Base-by-base conservation (phyloP, 2,329 filamentous ascomycete genomes). In the Chlorencoelia australis region DNA sequence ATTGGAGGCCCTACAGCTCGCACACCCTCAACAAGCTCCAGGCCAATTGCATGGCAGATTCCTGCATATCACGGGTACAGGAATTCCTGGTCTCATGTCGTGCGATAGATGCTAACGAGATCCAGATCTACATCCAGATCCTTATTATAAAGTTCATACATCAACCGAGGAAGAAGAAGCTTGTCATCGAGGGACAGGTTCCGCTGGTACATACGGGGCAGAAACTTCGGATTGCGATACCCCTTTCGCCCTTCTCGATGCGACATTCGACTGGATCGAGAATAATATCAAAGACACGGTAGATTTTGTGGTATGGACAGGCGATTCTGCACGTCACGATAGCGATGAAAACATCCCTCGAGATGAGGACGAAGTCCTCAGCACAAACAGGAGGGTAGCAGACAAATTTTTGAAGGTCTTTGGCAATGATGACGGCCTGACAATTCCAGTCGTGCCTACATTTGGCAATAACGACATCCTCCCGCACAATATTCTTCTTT, bases 391-490 rank as follows among this genome's bases (percentile, higher is more conserved):
- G 45, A 68, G 76, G 46, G 67, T 95, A 44, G 79, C 87, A 32
- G 63, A 77, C 50, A 85, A 85, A 58, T 85, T 96, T 59, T 62
- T 71, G 30, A 73, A 87, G 14, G 68, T 82, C 7, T 94, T 95
- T 54, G 68, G 70, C 15, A 65, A 67, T 34, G 50, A 61, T 24
- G 65, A 71, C 27, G 65, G 73, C 46, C 71, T 87, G 40, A 60
- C 69, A 9, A 71, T 96, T 4, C 89, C 91, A 4, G 75, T 96
- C 19, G 69, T 98, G 14, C 88, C 91, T 0, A 95, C 80, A 0
- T 79, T 95, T 49, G 91, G 91, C 42, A 98, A 98, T 64, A 98
- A 98, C 60, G 91, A 98, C 54, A 88, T 98, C 40, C 75, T 95
- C 42, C 91, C 91, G 1, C 91, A 98, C 63, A 98, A 98, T 53